phyloP scores from a whole-genome alignment of 2,329 filamentous ascomycete species.

The Leptosphaerulina australis region DNA sequence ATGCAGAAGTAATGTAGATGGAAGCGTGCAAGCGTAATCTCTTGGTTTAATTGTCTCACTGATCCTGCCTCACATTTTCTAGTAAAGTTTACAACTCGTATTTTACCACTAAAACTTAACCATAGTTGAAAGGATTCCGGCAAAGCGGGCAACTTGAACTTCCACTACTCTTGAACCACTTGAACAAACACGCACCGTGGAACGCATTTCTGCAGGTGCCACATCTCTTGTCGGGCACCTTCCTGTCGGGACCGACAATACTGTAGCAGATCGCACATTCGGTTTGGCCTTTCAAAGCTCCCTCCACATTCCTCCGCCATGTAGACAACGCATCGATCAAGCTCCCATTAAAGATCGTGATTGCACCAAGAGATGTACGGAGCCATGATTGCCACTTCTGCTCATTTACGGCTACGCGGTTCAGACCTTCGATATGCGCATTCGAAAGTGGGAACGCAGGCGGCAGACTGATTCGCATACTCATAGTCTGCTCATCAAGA shows the following conservation, averaged over 20 bases:
- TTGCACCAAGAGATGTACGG: slow-evolving; percentile 84
- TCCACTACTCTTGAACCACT: slow-evolving; percentile 96
- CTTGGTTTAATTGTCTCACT: too few relatives aligned
- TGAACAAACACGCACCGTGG: slow-evolving; percentile 87
- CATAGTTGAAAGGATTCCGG: slow-evolving; percentile 80
- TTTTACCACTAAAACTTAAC: too few relatives aligned
- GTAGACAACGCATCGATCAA: slow-evolving; percentile 85
- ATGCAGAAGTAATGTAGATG: too few relatives aligned
- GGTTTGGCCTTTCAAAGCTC: slow-evolving; percentile 86
- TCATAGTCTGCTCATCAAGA: slow-evolving; percentile 83
- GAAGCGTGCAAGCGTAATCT: too few relatives aligned
- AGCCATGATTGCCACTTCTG: slow-evolving; percentile 94
- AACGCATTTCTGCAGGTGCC: slow-evolving; percentile 93
- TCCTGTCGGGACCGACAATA: slow-evolving; percentile 86
- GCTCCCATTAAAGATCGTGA: slow-evolving; percentile 89
- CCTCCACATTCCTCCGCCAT: slow-evolving; percentile 85
- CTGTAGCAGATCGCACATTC: slow-evolving; percentile 98
- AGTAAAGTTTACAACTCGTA: too few relatives aligned
- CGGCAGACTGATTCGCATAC: slow-evolving; percentile 82
- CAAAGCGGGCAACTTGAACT: slow-evolving; percentile 92
- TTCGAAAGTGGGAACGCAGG: slow-evolving; percentile 80
- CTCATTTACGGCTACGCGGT: slow-evolving; percentile 85
- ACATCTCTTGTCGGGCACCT: slow-evolving; percentile 90
- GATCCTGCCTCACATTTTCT: too few relatives aligned
- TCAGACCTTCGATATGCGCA: slow-evolving; percentile 76